Conservation (phyloP, 73 alveolate species). For the Paramecium sonneborni region DNA sequence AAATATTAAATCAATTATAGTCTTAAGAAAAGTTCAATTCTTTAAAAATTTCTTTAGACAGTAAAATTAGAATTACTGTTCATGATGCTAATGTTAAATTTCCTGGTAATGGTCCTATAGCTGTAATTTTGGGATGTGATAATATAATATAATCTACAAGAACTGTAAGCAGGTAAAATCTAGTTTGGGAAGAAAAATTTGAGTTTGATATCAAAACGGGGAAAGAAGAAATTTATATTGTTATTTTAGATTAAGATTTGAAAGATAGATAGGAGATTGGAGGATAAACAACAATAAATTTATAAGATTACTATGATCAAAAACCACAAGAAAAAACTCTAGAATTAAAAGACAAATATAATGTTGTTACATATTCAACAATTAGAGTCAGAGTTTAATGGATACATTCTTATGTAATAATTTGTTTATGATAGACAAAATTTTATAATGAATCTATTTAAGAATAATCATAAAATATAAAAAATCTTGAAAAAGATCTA, state of each 20-base stretch:
- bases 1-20: no score
- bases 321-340: not conserved
- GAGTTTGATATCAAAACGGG: not conserved
- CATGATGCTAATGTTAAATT: not conserved
- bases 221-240: not conserved
- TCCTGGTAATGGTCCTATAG: not conserved
- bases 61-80: not conserved
- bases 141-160: not conserved
- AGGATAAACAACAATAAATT: not conserved
- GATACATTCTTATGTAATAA: slow-evolving; percentile 19
- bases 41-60: not conserved
- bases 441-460: not conserved
- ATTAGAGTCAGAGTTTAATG: not conserved
- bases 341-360: slow-evolving; percentile 1
- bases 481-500: not conserved
- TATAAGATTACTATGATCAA: not conserved
- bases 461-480: not conserved
- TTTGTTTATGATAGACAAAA: not conserved
- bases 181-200: not conserved
- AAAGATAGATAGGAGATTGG: not conserved
- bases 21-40: not conserved
- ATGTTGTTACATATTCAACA: not conserved
- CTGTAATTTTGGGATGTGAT: not conserved
- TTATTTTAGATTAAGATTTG: slow-evolving; percentile 4
- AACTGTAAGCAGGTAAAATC: not conserved